Conservation (phyloP, 1,284 basidiomycete genomes). For the Ceratobasidium sp. region DNA sequence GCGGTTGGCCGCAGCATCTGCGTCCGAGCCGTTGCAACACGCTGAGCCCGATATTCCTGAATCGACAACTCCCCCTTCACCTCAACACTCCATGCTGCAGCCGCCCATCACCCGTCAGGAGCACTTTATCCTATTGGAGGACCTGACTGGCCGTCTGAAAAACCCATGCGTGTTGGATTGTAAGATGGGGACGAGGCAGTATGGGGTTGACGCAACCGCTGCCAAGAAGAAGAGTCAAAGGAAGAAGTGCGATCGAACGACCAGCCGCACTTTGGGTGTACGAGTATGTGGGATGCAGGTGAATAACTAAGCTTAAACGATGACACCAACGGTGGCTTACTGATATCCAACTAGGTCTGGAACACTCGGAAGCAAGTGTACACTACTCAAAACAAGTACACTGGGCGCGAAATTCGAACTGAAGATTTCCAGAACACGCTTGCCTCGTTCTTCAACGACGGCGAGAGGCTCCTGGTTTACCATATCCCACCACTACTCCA, state of each 20-base stretch:
- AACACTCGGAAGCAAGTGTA: constrained; percentile 83
- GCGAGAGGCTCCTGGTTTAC: constrained; percentile 81
- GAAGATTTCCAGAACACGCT: constrained; percentile 87
- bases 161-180: constrained; percentile 96
- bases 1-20: constrained; percentile 18
- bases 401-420: constrained; percentile 86
- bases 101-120: constrained; percentile 79
- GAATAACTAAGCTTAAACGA: constrained; percentile 48
- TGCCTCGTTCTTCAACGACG: constrained; percentile 85
- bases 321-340: not conserved
- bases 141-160: constrained; percentile 93
- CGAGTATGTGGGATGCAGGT: constrained; percentile 99
- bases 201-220: constrained; percentile 92
- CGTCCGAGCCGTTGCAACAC: constrained; percentile 17
- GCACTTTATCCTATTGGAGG: constrained; percentile 99
- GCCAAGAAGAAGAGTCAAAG: constrained; percentile 97
- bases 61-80: constrained; percentile 46
- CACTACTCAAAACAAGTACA: constrained; percentile 96
- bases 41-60: constrained; percentile 33
- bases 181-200: constrained; percentile 99
- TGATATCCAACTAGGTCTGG: constrained; percentile 74
- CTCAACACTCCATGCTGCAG: constrained; percentile 29
- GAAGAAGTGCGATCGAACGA: constrained; percentile 97
- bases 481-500: constrained; percentile 92
- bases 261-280: constrained; percentile 88